Evolutionary conservation across 148 eudicot species (phyloP).

Genomic region (Rhododendron kiyosumense): DNA sequence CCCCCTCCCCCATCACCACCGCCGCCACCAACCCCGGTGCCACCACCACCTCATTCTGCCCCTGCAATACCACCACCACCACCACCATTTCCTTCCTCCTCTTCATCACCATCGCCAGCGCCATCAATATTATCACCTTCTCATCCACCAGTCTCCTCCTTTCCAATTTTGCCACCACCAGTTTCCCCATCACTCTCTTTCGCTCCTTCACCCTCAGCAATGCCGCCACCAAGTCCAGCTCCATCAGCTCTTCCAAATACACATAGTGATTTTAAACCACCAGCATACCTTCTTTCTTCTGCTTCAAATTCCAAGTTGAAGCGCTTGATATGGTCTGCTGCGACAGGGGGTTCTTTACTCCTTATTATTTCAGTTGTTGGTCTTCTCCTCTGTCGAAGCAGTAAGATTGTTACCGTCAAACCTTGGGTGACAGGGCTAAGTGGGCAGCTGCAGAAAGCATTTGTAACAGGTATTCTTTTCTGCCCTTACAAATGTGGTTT

Average conservation of each 20-base stretch:
- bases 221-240: slow-evolving; percentile 22
- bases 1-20: too few species aligned
- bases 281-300: slow-evolving; percentile 25
- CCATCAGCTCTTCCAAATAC: slow-evolving; percentile 10
- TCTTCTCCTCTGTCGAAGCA: slow-evolving; percentile 35
- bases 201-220: too few species aligned
- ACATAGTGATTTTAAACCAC: background rate
- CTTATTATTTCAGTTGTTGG: slow-evolving; percentile 28
- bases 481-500: background rate
- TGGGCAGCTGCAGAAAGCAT: slow-evolving; percentile 85
- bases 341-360: slow-evolving; percentile 36
- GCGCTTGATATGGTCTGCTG: slow-evolving; percentile 29
- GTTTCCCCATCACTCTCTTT: too few species aligned
- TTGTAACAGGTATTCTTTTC: slow-evolving; percentile 54
- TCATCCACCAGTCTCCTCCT: slow-evolving; percentile 14
- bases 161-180: background rate
- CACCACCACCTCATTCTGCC: slow-evolving; percentile 18
- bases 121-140: slow-evolving; percentile 17
- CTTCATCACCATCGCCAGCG: slow-evolving; percentile 14
- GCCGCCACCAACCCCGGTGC: too few species aligned
- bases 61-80: slow-evolving; percentile 5
- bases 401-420: slow-evolving; percentile 53
- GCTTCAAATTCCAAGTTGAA: slow-evolving; percentile 21
- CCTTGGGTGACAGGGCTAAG: slow-evolving; percentile 92
- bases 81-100: background rate